phyloP scores from a whole-genome alignment of 441 rosid species.

The Brassica balearica region DNA sequence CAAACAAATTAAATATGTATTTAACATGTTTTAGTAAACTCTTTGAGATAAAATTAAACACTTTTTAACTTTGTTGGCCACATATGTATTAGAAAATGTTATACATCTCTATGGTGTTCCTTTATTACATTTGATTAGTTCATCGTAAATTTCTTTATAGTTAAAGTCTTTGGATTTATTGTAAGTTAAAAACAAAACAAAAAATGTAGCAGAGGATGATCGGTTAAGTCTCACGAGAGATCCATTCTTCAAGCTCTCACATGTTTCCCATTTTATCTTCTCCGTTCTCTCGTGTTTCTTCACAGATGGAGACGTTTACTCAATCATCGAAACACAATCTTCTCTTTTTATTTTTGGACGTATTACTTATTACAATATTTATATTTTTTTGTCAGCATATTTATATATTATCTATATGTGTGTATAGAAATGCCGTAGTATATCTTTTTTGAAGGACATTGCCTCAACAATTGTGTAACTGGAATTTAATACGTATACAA shows the following conservation, averaged over 20 bases:
- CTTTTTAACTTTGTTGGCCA: neutral
- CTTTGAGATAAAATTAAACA: neutral
- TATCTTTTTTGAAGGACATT: conserved; percentile 2
- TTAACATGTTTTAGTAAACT: neutral
- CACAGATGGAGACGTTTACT: conserved; percentile 46
- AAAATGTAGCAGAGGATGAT: conserved; percentile 25
- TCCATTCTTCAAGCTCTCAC: conserved; percentile 45
- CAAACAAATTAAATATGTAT: neutral
- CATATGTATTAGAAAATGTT: neutral
- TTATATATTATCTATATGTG: neutral
- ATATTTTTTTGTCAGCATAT: neutral
- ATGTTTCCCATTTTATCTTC: conserved; percentile 48
- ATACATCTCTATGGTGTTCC: neutral
- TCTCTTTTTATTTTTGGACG: conserved; percentile 14
- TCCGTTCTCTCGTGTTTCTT: conserved; percentile 48
- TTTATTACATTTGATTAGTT: neutral
- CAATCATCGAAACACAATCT: conserved; percentile 41
- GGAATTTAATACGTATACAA: neutral
- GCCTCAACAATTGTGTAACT: neutral
- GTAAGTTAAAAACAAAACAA: neutral
- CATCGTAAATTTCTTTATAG: conserved; percentile 10
- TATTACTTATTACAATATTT: conserved; percentile 15
- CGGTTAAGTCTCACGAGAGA: conserved; percentile 52
- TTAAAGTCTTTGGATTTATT: conserved; percentile 21
- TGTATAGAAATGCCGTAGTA: neutral